Base-by-base conservation (phyloP, 2,329 filamentous ascomycete genomes). In the Exutisphaerella laricina region DNA sequence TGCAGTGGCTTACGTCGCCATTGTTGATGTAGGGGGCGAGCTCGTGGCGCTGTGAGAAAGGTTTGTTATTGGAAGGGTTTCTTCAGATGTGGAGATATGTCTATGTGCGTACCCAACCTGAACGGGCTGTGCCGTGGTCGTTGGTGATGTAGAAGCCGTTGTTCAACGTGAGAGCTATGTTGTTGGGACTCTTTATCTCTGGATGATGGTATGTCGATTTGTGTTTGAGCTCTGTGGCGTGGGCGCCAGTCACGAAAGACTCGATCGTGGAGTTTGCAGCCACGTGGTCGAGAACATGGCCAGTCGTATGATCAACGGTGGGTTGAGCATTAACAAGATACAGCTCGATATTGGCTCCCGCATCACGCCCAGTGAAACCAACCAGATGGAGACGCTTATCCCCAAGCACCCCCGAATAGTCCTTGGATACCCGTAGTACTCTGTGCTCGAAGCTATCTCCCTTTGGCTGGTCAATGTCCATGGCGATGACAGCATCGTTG, bases 101-200 rank as follows among this genome's bases (percentile, higher is more conserved):
- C n/a, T n/a, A n/a, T n/a, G n/a, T n/a, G n/a, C n/a, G n/a, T n/a
- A n/a, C n/a, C n/a, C n/a, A 34, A n/a, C 53, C 53, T 4, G 39
- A 17, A 8, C 43, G 46, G 16, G 52, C 44, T 3, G 48, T 37
- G 20, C 53, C 51, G 40, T 56, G 53, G 36, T 56, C 53, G 45
- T 56, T 54, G 23, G 49, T 56, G 21, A 54, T 46, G 43, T 42
- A 55, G 40, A 55, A 51, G 5, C 47, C 47, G 2, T 26, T 22
- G 9, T 43, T n/a, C 9, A 20, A 14, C 14, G 29, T 20, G 10
- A 48, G 42, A 22, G 53, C 53, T 18, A 55, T 42, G 21, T 50
- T 49, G 36, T 55, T 55, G 4, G 53, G 53, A 9, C 49, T 52
- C n/a, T 38, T 41, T 25, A 56, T 52, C 16, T 43, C 42, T 12